Evolutionary conservation across 1,139 yeast genomes (phyloP).

Genomic region (Debaryomyces robertsiae): DNA sequence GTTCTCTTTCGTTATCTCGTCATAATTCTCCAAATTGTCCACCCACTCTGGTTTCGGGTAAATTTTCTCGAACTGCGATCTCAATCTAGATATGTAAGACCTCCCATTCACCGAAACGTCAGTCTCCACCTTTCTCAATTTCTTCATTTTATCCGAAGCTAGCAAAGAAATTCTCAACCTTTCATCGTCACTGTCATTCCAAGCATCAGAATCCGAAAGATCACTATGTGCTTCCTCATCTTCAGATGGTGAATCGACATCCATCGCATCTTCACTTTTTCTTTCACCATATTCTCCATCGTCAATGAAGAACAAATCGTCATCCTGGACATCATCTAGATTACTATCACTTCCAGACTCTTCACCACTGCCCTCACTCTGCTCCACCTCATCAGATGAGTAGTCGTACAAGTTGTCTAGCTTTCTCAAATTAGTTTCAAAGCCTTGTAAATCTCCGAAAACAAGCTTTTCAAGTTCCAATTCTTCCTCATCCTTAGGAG

Average conservation of each 20-base stretch:
- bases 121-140: constrained; percentile 64
- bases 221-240: constrained; percentile 34
- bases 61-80: constrained; percentile 83
- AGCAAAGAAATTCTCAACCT: constrained; percentile 61
- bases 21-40: constrained; percentile 37
- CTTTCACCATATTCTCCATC: no score
- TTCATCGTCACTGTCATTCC: constrained; percentile 96
- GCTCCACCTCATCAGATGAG: constrained; percentile 45
- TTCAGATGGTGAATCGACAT: constrained; percentile 35
- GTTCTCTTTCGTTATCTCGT: constrained; percentile 23
- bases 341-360: constrained; percentile 22
- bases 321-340: constrained; percentile 51
- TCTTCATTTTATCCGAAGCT: constrained; percentile 62
- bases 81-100: constrained; percentile 69
- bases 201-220: constrained; percentile 55
- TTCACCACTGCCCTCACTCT: constrained; percentile 20
- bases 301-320: constrained; percentile 66
- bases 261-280: constrained; percentile 48
- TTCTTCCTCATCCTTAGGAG: constrained; percentile 86
- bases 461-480: constrained; percentile 75
- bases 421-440: constrained; percentile 64
- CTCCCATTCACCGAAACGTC: constrained; percentile 66
- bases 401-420: constrained; percentile 58
- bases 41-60: constrained; percentile 94
- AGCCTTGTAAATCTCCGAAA: constrained; percentile 85